A percentile compares a stretch with the other conserved stretches of the same genome.
Conservation (phyloP, 148 eudicot species). For the Polygonum aviculare region DNA sequence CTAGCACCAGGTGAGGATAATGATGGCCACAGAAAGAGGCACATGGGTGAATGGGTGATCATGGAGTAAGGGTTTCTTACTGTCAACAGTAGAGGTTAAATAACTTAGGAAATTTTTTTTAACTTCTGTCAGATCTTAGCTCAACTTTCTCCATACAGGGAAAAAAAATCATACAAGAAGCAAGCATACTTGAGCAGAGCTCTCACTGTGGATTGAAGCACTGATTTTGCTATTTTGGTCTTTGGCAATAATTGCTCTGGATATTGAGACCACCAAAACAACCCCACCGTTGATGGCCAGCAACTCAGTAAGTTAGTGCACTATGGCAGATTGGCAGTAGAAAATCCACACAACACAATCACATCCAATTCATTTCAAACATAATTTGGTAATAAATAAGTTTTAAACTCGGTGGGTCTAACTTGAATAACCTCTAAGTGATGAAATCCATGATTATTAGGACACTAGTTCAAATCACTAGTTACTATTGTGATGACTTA, state of each 20-base stretch:
- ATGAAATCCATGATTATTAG: no score
- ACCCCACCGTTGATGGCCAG: conserved; percentile 6
- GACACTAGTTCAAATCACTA: no score
- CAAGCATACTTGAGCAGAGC: not conserved
- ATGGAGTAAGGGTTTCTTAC: not conserved
- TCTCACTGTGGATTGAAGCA: conserved; percentile 5
- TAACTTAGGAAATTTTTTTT: not conserved
- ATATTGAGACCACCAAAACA: not conserved
- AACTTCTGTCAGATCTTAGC: not conserved
- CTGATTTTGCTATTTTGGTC: conserved; percentile 4
- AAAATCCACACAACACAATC: not conserved
- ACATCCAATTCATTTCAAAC: not conserved
- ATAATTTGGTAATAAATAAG: not conserved
- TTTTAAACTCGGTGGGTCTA: no score
- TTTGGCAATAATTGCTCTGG: conserved; percentile 2
- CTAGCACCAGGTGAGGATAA: not conserved
- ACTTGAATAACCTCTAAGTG: no score
- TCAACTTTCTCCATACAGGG: not conserved
- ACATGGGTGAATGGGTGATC: no score
- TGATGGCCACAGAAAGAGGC: not conserved
- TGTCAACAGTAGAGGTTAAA: not conserved
- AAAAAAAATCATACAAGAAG: not conserved
- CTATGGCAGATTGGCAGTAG: not conserved
- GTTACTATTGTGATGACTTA: no score
- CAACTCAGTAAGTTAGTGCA: not conserved